Evolutionary conservation across 2,329 filamentous ascomycete genomes (phyloP), one percentile per base, ranked within the genome.

Genomic region (Leptographium wingfieldii): DNA sequence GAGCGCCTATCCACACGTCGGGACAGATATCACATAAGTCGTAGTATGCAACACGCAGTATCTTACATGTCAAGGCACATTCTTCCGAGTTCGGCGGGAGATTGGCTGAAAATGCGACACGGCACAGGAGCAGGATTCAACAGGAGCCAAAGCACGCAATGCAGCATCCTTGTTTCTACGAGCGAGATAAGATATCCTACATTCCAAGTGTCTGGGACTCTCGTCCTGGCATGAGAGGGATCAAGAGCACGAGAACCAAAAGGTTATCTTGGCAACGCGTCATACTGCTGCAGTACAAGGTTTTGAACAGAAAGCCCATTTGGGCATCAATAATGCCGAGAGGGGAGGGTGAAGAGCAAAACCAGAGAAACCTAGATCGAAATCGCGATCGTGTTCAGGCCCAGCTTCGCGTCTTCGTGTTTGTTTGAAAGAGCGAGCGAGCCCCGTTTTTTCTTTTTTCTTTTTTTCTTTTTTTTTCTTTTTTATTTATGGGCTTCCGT

Each of bases 401-500:
- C 25, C 27, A 29, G 46, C 56, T 51, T 57, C 56, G 56, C 56
- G 56, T 38, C 56, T 57, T 57, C 56, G 56, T 46, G 56, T 51
- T 35, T 48, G 5, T 46, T n/a, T 27, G 31, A 27, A 57, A 57
- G 56, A 46, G 40, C 56, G 56, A 57, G 56, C 11, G 3, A 22
- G 56, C 9, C 43, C 56, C 55, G 48, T 4, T n/a, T 33, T 49
- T 57, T 33, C 33, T 1, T 10, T 11, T 55, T 40, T 38, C 22
- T 54, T 54, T 35, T n/a, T n/a, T n/a, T n/a, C n/a, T n/a, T n/a
- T n/a, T n/a, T n/a, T n/a, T n/a, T n/a, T n/a, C n/a, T n/a, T n/a
- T n/a, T n/a, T n/a, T n/a, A n/a, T 54, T 35, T 10, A 19, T 54
- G 27, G 52, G 29, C 33, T 40, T 11, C 48, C 48, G 48, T 25